Evolutionary conservation across 2,329 filamentous ascomycete genomes (phyloP), one percentile per base, ranked within the genome.

Genomic region (Nannizzia gypsea): DNA sequence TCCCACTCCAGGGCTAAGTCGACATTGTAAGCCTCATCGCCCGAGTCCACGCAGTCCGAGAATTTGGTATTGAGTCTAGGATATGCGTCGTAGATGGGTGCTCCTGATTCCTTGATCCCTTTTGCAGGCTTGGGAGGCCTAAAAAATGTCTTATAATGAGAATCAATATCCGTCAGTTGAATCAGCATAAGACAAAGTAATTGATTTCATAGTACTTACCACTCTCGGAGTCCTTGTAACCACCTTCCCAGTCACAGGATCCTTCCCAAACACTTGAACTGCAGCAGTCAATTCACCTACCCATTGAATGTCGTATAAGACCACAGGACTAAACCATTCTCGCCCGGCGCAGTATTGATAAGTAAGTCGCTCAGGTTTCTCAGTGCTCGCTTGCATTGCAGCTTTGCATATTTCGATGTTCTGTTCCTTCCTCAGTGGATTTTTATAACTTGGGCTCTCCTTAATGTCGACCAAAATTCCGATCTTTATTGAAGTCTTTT

Each of bases 231-330:
- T 17, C 38, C n/a, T 42, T 42, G 15, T 15, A n/a, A 42, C n/a
- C n/a, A 17, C 5, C 4, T 50, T 24, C 20, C 26, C 22, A 13
- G 59, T 60, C 4, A 44, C 36, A 15, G 26, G 22, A 24, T 60
- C 48, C 38, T 57, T 60, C 6, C 24, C 20, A 60, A 36, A 60
- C 13, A 60, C 59, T 26, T 60, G 52, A 3, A 60, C 24, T 34
- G n/a, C 46, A 31, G 34, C 36, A 36, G 20, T 60, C 9, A 60
- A 20, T 17, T 60, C 52, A 2, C 59, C 59, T 17, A 48, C 17
- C 59, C 54, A 60, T 24, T 40, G 38, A 4, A 48, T 36, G 2
- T 38, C 59, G 56, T 60, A 38, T n/a, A 38, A 31, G 13, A n/a
- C 6, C n/a, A 42, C n/a, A 6, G 38, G 38, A 8, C 15, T 42